phyloP scores from a whole-genome alignment of 257 asterid species.

The Solanum paucissectum region DNA sequence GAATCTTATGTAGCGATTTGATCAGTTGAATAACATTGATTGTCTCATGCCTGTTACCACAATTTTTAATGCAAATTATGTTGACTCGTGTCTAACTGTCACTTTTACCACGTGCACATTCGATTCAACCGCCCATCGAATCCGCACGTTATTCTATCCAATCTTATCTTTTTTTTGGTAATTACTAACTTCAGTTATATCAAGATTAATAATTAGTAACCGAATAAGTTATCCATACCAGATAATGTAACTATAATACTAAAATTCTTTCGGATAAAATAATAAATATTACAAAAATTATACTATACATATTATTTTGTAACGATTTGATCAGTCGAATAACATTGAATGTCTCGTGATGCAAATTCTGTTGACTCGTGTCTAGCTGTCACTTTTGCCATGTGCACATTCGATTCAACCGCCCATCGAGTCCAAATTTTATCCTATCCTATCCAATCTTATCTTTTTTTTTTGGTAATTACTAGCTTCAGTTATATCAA shows the following conservation, averaged over 20 bases:
- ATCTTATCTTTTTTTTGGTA: neutral
- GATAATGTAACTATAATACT: neutral
- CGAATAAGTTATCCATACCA: neutral
- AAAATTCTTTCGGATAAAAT: neutral
- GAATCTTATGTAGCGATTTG: neutral
- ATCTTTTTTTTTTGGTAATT: neutral
- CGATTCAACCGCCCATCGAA: neutral
- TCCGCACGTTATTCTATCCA: neutral
- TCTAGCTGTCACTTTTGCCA: neutral
- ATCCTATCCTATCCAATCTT: neutral
- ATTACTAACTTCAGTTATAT: neutral
- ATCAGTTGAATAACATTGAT: neutral
- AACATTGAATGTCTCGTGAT: neutral
- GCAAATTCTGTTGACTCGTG: neutral
- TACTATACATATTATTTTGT: neutral
- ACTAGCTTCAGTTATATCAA: neutral
- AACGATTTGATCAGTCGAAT: neutral
- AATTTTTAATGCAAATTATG: neutral
- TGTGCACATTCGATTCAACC: neutral
- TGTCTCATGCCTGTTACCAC: neutral
- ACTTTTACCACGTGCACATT: neutral
- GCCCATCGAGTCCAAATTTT: neutral
- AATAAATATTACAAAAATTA: neutral
- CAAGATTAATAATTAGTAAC: neutral
- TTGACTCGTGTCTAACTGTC: neutral